phyloP scores from a whole-genome alignment of 2,329 filamentous ascomycete genomes.

The Aspergillus sp. region DNA sequence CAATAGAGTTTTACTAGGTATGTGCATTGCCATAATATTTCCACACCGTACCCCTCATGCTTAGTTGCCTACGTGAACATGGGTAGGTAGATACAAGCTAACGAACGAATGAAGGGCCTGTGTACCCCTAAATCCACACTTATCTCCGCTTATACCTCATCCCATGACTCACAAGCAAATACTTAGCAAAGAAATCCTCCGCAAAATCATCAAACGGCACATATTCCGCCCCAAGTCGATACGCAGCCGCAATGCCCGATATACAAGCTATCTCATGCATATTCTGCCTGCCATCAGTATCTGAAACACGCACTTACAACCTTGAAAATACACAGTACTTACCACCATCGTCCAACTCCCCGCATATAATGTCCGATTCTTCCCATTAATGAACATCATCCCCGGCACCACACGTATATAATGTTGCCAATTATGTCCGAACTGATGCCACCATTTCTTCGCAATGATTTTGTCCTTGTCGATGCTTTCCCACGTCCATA shows the following conservation, averaged over 20 bases:
- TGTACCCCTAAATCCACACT: no score
- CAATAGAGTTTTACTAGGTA: no score
- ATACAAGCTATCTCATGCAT: conserved; percentile 71
- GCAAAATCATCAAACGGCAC: conserved; percentile 38
- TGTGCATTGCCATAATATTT: no score
- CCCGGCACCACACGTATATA: conserved; percentile 66
- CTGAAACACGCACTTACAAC: background rate
- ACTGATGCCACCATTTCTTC: conserved; percentile 64
- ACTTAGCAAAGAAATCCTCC: conserved; percentile 35
- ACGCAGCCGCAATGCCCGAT: conserved; percentile 69
- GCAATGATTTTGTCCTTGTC: conserved; percentile 58
- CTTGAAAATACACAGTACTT: conserved; percentile 22
- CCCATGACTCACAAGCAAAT: conserved; percentile 35
- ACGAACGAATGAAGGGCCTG: no score
- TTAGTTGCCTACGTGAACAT: no score
- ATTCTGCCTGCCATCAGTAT: conserved; percentile 25
- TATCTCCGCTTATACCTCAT: conserved; percentile 26
- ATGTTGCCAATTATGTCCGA: conserved; percentile 62
- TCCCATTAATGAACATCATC: conserved; percentile 71
- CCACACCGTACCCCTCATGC: no score
- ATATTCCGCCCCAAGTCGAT: conserved; percentile 67
- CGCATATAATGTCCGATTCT: conserved; percentile 63
- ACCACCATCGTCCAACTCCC: conserved; percentile 70
- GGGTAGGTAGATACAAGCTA: no score
- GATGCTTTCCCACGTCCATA: conserved; percentile 61